A percentile compares a stretch with the other conserved stretches of the same genome.
phyloP scores from a whole-genome alignment of 208 protist genomes.

The Crithidia bombi region DNA sequence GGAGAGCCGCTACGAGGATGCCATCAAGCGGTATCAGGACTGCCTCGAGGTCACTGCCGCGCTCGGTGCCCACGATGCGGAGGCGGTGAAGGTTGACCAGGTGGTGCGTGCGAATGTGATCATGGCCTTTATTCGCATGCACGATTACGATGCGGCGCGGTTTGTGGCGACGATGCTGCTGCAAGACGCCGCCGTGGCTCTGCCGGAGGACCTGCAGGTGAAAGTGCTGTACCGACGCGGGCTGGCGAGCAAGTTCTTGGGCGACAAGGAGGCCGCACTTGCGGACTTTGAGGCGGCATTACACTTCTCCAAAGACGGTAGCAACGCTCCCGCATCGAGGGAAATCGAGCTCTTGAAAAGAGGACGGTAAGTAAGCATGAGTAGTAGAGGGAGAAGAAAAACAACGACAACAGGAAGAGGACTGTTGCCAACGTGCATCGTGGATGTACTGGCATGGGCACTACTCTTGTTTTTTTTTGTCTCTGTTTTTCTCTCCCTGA shows the following conservation, averaged over 20 bases:
- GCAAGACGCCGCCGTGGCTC: slow-evolving; percentile 47
- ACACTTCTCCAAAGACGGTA: slow-evolving; percentile 56
- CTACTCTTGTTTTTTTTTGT: not conserved
- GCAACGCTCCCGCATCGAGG: slow-evolving; percentile 48
- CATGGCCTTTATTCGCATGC: slow-evolving; percentile 66
- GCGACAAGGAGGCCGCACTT: slow-evolving; percentile 58
- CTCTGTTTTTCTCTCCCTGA: no score
- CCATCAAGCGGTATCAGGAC: slow-evolving; percentile 71
- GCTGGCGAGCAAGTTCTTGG: slow-evolving; percentile 63
- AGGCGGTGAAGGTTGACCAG: slow-evolving; percentile 55
- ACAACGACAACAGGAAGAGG: not conserved
- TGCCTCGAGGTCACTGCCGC: slow-evolving; percentile 65
- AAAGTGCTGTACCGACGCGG: slow-evolving; percentile 85
- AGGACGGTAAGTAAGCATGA: not conserved
- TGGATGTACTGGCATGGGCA: not conserved
- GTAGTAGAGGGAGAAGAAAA: not conserved
- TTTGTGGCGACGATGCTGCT: slow-evolving; percentile 78
- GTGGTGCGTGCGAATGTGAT: slow-evolving; percentile 76
- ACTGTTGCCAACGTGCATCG: not conserved
- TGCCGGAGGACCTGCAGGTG: slow-evolving; percentile 58
- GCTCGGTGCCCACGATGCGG: slow-evolving; percentile 50
- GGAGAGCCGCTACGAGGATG: slow-evolving; percentile 62
- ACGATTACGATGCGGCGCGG: slow-evolving; percentile 72
- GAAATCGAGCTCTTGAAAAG: slow-evolving; percentile 52
- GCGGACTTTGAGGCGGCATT: slow-evolving; percentile 77